These are phyloP conservation scores for Trichoderma lentiforme DNA, from an alignment of 2,329 filamentous ascomycete genomes.

Conservation along the genomic window DNA sequence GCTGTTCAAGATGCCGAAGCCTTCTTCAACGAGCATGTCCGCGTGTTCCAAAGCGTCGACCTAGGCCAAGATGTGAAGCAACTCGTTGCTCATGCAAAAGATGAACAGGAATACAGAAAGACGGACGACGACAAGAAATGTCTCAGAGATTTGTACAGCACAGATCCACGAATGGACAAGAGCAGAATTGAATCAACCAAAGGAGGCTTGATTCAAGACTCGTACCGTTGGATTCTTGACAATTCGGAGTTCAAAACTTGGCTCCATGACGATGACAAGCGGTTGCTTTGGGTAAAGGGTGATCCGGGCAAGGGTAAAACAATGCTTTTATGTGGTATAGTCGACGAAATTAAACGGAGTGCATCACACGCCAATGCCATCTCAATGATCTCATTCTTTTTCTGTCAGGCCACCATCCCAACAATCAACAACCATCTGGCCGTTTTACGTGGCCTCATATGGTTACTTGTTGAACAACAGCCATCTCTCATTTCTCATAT, in stretches of 20 bases:
- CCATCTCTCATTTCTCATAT: conserved; percentile 35
- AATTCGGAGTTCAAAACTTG: conserved; percentile 25
- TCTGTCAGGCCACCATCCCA: conserved; percentile 23
- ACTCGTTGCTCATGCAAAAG: conserved; percentile 9
- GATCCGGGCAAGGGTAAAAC: conserved; percentile 44
- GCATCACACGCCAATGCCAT: background rate
- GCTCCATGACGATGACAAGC: conserved; percentile 10
- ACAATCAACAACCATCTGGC: conserved; percentile 37
- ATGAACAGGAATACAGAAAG: conserved; percentile 4
- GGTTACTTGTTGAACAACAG: conserved; percentile 35
- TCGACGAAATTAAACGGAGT: conserved; percentile 17
- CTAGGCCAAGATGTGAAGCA: conserved; percentile 13
- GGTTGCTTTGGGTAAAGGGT: conserved; percentile 39
- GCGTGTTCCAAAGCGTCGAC: conserved; percentile 12
- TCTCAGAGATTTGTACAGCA: conserved; percentile 22
- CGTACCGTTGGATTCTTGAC: conserved; percentile 34
- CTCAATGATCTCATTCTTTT: conserved; percentile 16
- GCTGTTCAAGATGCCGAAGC: conserved; percentile 29
- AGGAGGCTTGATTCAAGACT: conserved; percentile 32
- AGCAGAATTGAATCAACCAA: conserved; percentile 33
- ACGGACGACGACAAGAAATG: conserved; percentile 20
- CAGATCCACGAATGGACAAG: conserved; percentile 33
- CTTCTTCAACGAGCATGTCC: conserved; percentile 15
- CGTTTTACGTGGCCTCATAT: conserved; percentile 44
- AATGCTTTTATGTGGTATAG: conserved; percentile 40